These are phyloP conservation scores for Lipomyces yamanashiensis DNA, from an alignment of 805 yeast species.

Conservation along the genomic window DNA sequence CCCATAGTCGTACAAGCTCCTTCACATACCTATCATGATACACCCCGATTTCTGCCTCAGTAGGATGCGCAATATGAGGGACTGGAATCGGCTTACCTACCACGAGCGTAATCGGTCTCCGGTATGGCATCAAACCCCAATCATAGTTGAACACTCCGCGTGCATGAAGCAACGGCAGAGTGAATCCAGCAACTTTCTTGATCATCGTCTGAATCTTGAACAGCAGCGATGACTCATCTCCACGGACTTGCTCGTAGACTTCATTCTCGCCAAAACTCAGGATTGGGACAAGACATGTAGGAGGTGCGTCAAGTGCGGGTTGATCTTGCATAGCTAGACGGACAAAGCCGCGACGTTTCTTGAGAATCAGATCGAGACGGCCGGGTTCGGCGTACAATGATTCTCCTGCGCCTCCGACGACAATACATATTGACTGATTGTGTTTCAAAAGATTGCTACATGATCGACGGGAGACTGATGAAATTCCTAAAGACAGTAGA, in stretches of 20 bases:
- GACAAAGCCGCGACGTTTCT: slow-evolving; percentile 84
- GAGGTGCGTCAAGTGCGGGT: slow-evolving; percentile 46
- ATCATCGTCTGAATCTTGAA: slow-evolving; percentile 70
- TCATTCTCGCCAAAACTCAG: slow-evolving; percentile 89
- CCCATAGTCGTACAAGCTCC: slow-evolving; percentile 65
- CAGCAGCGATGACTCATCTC: slow-evolving; percentile 52
- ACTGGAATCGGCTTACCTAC: slow-evolving; percentile 50
- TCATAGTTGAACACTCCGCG: slow-evolving; percentile 91
- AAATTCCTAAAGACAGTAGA: slow-evolving; percentile 75
- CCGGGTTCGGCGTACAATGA: slow-evolving; percentile 69
- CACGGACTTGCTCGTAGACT: slow-evolving; percentile 57
- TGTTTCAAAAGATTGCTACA: slow-evolving; percentile 65
- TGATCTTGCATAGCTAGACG: slow-evolving; percentile 70
- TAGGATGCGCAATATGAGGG: slow-evolving; percentile 55
- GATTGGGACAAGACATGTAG: slow-evolving; percentile 81
- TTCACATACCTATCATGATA: slow-evolving; percentile 74
- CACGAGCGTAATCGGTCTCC: slow-evolving; percentile 75
- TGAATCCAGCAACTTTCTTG: slow-evolving; percentile 75
- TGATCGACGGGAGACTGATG: slow-evolving; percentile 79
- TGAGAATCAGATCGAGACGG: slow-evolving; percentile 67
- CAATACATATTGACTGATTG: slow-evolving; percentile 81
- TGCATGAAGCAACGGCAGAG: slow-evolving; percentile 89
- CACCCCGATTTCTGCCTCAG: slow-evolving; percentile 59
- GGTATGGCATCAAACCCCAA: slow-evolving; percentile 85
- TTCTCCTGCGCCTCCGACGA: slow-evolving; percentile 96